Base-by-base conservation (phyloP, 179 eudicot genomes). In the Vitellaria paradoxa region DNA sequence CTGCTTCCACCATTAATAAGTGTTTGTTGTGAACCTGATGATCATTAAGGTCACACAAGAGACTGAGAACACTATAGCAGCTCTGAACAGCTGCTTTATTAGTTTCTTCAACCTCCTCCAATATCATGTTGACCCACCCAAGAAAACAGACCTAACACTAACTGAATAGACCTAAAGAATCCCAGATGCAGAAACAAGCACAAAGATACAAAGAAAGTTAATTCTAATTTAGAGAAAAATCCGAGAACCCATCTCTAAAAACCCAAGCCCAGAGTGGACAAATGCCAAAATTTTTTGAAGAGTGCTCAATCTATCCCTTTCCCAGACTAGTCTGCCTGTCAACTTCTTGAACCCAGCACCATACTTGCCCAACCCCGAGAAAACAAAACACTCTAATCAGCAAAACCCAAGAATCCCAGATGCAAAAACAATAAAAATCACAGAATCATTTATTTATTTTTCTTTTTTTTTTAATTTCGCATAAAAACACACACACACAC, bases 21-120 rank as follows among this genome's bases (percentile, higher is more conserved):
- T 66, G 79, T 61, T 84, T 81, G 24, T 30, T 68, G 67, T 85
- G 86, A 40, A 74, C 68, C 20, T 86, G 82, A 68, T 86, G 82
- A 68, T 87, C 89, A 80, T 86, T 83, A 7, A 87, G 77, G 69
- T 84, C 85, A 79, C 88, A 77, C 55, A 90, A 50, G 40, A 87
- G 78, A 53, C 61, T 85, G 15, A 92, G 80, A 52, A 92, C 88
- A 79, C 82, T 84, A 78, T 92, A 87, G 62, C 92, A 90, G 79
- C 88, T 88, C 78, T 87, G 88, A 66, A 92, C 86, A 69, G 97
- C 97, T 62, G 81, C 75, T 82, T 73, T 88, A 68, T 87, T 90
- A 62, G 87, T 92, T 80, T 84, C 89, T 73, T 90, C 94, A 80
- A 92, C 77, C 13, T 84, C 90, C 67, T 92, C 92, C 96, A 91